A percentile compares a stretch with the other conserved stretches of the same genome.
Evolutionary conservation across 352 stramenopile species (phyloP).

Genomic region (Plasmopara muralis): DNA sequence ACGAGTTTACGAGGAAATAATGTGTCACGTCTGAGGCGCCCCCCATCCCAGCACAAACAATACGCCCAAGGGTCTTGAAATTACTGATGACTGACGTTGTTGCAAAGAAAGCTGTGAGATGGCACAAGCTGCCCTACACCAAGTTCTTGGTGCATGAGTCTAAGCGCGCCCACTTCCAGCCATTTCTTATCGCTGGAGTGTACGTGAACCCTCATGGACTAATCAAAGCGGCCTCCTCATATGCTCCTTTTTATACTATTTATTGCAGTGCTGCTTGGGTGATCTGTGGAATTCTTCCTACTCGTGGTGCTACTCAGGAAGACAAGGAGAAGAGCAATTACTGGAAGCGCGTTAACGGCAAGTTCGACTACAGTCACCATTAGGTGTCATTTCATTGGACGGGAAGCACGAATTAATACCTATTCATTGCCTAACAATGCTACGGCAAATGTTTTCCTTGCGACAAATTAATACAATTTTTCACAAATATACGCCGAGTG

Average conservation of each 20-base stretch:
- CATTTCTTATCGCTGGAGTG: constrained; percentile 73
- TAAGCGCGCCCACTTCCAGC: constrained; percentile 75
- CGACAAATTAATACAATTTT: neutral
- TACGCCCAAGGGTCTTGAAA: neutral
- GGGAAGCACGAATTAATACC: neutral
- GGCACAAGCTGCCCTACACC: constrained; percentile 74
- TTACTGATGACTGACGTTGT: constrained; percentile 41
- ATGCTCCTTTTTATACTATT: neutral
- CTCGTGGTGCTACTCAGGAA: constrained; percentile 72
- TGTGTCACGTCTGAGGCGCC: constrained; percentile 8
- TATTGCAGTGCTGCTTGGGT: constrained; percentile 56
- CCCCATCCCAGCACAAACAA: neutral
- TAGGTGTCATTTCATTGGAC: constrained; percentile 28
- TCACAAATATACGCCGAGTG: neutral
- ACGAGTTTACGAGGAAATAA: constrained; percentile 4
- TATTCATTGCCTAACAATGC: neutral
- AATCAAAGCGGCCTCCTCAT: neutral
- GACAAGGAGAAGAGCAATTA: constrained; percentile 81
- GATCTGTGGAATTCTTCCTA: constrained; percentile 76
- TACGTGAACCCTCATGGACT: constrained; percentile 22
- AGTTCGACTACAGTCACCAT: constrained; percentile 72
- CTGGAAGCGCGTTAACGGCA: constrained; percentile 82
- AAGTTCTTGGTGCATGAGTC: constrained; percentile 75
- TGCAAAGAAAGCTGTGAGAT: constrained; percentile 64
- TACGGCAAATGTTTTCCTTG: neutral